These are phyloP conservation scores for Calonectria hawksworthii DNA, from an alignment of 2,329 filamentous ascomycete species.

Conservation along the genomic window DNA sequence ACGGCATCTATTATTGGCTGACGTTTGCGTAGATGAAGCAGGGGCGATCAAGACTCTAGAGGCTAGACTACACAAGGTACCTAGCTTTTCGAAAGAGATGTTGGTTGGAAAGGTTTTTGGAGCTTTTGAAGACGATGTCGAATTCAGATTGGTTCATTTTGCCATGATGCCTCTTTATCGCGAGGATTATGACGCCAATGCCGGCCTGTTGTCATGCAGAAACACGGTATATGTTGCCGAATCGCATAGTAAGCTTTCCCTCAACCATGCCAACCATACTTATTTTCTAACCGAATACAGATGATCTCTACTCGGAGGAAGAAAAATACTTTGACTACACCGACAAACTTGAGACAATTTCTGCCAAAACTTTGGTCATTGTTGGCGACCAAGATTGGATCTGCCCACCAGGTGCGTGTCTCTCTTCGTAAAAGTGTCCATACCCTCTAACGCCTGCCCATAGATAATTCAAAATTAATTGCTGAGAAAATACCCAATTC, in stretches of 20 bases:
- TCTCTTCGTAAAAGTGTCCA: not conserved
- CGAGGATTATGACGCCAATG: constrained; percentile 32
- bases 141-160: constrained; percentile 35
- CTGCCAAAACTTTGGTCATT: constrained; percentile 31
- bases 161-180: constrained; percentile 38
- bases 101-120: constrained; percentile 36
- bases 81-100: constrained; percentile 33
- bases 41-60: constrained; percentile 33
- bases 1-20: not conserved
- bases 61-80: constrained; percentile 27
- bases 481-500: constrained; percentile 20
- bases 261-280: not conserved
- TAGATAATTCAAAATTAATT: constrained; percentile 35
- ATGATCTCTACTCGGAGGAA: constrained; percentile 31
- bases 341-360: constrained; percentile 16
- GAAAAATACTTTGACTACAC: constrained; percentile 38
- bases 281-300: not conserved
- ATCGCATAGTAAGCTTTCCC: constrained; percentile 32
- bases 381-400: constrained; percentile 39
- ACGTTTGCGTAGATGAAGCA: constrained; percentile 30
- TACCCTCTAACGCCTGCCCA: not conserved
- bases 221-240: constrained; percentile 36
- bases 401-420: constrained; percentile 28
- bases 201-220: constrained; percentile 16
- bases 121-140: constrained; percentile 27